phyloP scores from a whole-genome alignment of 2,329 filamentous ascomycete genomes.

The Pseudogymnoascus destructans region DNA sequence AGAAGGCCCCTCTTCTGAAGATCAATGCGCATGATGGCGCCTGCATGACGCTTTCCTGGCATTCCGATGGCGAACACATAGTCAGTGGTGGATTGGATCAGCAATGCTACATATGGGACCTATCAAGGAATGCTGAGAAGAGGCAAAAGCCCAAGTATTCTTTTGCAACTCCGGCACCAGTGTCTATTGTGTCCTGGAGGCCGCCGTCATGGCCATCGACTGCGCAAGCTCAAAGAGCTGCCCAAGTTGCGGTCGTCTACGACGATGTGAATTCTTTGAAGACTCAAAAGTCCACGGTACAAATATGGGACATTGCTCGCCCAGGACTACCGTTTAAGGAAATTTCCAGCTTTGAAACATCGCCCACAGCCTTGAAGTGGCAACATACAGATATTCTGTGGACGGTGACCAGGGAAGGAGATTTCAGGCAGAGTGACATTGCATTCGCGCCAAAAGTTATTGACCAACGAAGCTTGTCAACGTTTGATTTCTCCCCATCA shows the following conservation, averaged over 20 bases:
- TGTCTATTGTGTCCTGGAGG: conserved; percentile 47
- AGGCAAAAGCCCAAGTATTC: conserved; percentile 51
- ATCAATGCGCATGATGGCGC: conserved; percentile 50
- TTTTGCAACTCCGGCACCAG: conserved; percentile 46
- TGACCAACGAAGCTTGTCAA: conserved; percentile 48
- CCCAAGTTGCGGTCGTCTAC: conserved; percentile 50
- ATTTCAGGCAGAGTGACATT: conserved; percentile 52
- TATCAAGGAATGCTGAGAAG: conserved; percentile 46
- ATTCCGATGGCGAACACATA: conserved; percentile 53
- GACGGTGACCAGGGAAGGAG: conserved; percentile 49
- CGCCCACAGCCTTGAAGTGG: conserved; percentile 48
- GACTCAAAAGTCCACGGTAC: conserved; percentile 44
- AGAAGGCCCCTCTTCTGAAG: conserved; percentile 39
- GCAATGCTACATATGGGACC: conserved; percentile 52
- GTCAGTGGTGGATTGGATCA: conserved; percentile 50
- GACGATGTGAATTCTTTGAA: conserved; percentile 41
- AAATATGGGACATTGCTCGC: conserved; percentile 56
- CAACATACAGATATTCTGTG: conserved; percentile 52
- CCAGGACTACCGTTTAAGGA: conserved; percentile 55
- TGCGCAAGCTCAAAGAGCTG: conserved; percentile 43
- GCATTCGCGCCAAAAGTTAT: conserved; percentile 50
- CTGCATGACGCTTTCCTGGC: conserved; percentile 50
- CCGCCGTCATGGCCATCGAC: conserved; percentile 54
- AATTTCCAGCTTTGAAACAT: conserved; percentile 44
- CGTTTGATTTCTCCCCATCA: conserved; percentile 44